Conservation (phyloP, 257 asterid species). For the Solanum virginianum region DNA sequence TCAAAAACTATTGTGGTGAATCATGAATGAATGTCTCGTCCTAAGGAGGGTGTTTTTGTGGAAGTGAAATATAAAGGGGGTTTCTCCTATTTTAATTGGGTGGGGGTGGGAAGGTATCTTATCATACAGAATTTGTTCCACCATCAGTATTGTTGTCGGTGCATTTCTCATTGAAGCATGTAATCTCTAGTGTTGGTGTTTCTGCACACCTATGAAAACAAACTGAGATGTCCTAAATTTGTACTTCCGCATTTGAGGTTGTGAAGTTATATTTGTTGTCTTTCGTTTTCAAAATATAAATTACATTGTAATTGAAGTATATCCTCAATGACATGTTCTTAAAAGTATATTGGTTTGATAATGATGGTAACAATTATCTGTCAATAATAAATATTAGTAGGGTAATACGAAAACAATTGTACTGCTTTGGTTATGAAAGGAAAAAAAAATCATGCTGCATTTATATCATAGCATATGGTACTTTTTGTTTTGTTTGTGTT, state of each 20-base stretch:
- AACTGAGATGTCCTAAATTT: neutral
- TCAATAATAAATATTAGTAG: neutral
- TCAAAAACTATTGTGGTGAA: neutral
- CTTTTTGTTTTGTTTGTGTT: neutral
- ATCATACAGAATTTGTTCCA: neutral
- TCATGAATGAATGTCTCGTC: neutral
- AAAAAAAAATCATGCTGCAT: neutral
- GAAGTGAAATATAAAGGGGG: neutral
- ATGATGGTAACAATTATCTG: neutral
- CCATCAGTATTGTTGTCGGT: neutral
- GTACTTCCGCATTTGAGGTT: neutral
- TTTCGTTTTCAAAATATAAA: neutral
- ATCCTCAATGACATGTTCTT: neutral
- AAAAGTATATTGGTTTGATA: neutral
- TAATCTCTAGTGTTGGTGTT: neutral
- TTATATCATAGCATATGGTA: neutral
- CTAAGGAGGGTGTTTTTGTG: neutral
- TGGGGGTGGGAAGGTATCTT: neutral
- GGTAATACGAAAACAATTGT: neutral
- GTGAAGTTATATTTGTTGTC: neutral
- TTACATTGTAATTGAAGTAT: neutral
- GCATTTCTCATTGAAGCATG: neutral
- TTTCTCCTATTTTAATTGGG: neutral
- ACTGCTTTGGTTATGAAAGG: neutral
- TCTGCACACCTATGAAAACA: neutral